These are phyloP conservation scores for Aquilaria malaccensis DNA, from an alignment of 345 rosid genomes.

Conservation along the genomic window DNA sequence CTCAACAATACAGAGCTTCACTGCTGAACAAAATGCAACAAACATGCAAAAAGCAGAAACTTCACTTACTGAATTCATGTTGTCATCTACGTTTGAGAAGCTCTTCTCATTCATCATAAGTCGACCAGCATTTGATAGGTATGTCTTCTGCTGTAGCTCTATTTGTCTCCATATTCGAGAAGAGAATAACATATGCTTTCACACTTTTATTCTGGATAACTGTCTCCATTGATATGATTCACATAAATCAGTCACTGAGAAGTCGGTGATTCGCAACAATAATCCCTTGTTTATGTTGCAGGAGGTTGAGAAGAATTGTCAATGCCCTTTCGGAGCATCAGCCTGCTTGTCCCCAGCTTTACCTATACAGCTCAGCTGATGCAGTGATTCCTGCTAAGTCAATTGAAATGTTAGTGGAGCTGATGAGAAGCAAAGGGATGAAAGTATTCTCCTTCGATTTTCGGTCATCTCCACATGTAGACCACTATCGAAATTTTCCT, in stretches of 20 bases:
- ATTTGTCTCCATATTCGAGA: too few species aligned
- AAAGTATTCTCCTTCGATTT: constrained; percentile 50
- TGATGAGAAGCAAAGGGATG: constrained; percentile 53
- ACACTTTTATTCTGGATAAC: too few species aligned
- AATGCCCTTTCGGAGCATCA: constrained; percentile 34
- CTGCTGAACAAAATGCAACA: constrained; percentile 13
- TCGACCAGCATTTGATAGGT: constrained; percentile 60
- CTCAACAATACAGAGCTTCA: constrained; percentile 25
- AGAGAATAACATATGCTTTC: too few species aligned
- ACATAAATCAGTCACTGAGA: too few species aligned
- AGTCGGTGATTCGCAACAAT: neutral
- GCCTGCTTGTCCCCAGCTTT: constrained; percentile 80
- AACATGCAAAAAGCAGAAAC: constrained; percentile 26
- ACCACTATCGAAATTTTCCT: constrained; percentile 71
- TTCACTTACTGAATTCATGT: constrained; percentile 30
- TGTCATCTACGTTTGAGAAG: constrained; percentile 52
- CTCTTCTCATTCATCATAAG: constrained; percentile 41
- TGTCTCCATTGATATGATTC: too few species aligned
- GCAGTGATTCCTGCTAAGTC: constrained; percentile 57
- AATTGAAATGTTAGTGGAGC: constrained; percentile 40
- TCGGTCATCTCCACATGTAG: constrained; percentile 75
- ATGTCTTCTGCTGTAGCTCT: constrained; percentile 12
- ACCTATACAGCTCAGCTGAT: constrained; percentile 77
- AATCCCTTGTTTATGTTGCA: constrained; percentile 23
- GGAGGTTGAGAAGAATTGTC: constrained; percentile 48